phyloP scores from a whole-genome alignment of 1,284 basidiomycete genomes.

The Boletus mariae region DNA sequence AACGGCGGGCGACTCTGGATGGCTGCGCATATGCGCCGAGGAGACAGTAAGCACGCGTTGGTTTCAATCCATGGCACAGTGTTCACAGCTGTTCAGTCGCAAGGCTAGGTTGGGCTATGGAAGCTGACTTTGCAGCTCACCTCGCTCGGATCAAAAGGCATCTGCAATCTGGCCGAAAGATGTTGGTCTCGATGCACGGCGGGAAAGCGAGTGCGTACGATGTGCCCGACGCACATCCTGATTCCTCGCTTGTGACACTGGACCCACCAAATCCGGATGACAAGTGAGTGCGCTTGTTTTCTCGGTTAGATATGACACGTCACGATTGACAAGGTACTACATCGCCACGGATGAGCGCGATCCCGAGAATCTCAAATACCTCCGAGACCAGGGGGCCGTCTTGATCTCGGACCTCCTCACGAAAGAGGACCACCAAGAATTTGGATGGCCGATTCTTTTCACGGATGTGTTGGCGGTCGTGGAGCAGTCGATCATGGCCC shows the following conservation, averaged over 20 bases:
- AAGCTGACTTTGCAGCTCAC: slow-evolving; percentile 32
- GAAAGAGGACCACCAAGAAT: slow-evolving; percentile 34
- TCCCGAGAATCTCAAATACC: slow-evolving; percentile 32
- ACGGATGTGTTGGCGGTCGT: slow-evolving; percentile 44
- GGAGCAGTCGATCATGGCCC: slow-evolving; percentile 41
- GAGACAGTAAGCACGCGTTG: slow-evolving; percentile 37
- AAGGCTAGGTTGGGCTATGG: slow-evolving; percentile 36
- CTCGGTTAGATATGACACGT: neutral
- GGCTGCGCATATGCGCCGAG: slow-evolving; percentile 41
- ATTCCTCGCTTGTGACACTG: too few relatives aligned
- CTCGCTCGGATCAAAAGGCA: slow-evolving; percentile 36
- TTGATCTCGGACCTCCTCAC: slow-evolving; percentile 39
- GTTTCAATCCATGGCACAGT: neutral
- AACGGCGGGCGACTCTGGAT: too few relatives aligned
- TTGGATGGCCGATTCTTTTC: slow-evolving; percentile 12
- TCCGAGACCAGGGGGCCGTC: slow-evolving; percentile 34
- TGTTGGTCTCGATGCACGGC: slow-evolving; percentile 25
- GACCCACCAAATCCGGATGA: neutral
- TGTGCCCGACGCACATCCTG: slow-evolving; percentile 20
- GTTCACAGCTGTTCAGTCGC: slow-evolving; percentile 19
- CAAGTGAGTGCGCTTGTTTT: slow-evolving; percentile 25
- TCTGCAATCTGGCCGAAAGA: slow-evolving; percentile 32
- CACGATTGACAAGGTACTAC: slow-evolving; percentile 33
- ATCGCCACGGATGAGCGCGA: slow-evolving; percentile 6
- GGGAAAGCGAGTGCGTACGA: slow-evolving; percentile 22